Base-by-base conservation (phyloP, 306 rosid genomes). In the Glycine tomentella region DNA sequence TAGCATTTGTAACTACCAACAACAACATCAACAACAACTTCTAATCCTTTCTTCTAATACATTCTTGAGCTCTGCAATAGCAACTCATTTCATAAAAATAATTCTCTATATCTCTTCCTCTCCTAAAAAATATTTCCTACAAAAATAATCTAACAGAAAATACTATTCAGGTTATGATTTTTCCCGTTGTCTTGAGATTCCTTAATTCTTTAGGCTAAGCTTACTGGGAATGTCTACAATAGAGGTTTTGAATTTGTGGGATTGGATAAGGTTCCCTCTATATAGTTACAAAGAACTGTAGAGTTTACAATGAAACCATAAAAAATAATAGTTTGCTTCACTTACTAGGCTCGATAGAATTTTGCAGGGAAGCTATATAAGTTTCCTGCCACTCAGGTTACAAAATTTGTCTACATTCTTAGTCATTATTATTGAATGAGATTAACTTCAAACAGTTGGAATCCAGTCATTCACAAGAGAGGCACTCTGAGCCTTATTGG, bases 201-300 rank as follows among this genome's bases (percentile, higher is more conserved):
- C 16, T 74, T 58, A 53, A 52, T 59, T 77, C 69, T 72, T 76
- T 25, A 25, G 31, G 31, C 31, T 25, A 25, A 25, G 31, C 31
- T 25, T 25, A 50, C 52, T 52, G 74, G 51, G 67, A 50, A 79
- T 51, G 49, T 68, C 38, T 66, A 20, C 63, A 42, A 56, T 64
- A 25, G 31, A 25, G 31, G 53, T 72, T 72, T 67, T 76, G 64
- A 72, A 57, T 34, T 38, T 72, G 9, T 57, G 73, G 40, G 83
- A 25, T 57, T 38, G 14, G 14, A 25, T 25, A 25, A 25, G 79
- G 16, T 10, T 72, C 33, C 15, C 61, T 73, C 71, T 73, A 10
- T 42, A 7, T 25, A 46, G 57, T 46, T 56, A 11, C 14, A 51
- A 63, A 55, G 36, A 57, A 45, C 73, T 68, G 36, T 68, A 10